These are phyloP conservation scores for Podaxis sp. DNA, from an alignment of 768 basidiomycete species.

Conservation along the genomic window DNA sequence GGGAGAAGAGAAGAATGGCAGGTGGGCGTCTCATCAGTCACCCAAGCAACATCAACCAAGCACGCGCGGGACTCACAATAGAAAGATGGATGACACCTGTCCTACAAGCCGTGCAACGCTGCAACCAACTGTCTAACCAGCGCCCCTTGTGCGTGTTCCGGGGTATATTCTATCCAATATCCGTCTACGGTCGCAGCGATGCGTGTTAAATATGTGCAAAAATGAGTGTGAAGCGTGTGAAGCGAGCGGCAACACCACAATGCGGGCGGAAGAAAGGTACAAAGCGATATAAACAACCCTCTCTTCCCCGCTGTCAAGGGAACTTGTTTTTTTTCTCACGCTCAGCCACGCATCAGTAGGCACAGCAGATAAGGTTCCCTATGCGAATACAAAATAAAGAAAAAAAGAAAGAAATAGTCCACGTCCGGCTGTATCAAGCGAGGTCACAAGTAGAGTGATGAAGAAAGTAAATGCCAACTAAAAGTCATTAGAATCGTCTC, in stretches of 20 bases:
- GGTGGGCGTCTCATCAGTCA: slow-evolving; percentile 4
- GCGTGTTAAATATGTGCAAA: background rate
- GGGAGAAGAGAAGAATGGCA: slow-evolving; percentile 11
- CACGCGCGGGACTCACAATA: slow-evolving; percentile 2
- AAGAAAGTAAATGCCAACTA: background rate
- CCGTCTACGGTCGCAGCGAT: background rate
- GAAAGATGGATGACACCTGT: slow-evolving; percentile 11
- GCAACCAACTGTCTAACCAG: background rate
- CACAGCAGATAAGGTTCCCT: background rate
- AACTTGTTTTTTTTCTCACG: background rate
- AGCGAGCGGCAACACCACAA: background rate
- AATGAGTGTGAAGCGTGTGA: background rate
- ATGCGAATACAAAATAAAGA: background rate
- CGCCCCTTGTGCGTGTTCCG: slow-evolving; percentile 1
- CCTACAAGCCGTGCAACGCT: background rate
- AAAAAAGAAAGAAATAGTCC: slow-evolving; percentile 17
- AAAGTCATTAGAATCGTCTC: slow-evolving; percentile 10
- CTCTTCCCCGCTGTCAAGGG: slow-evolving; percentile 10
- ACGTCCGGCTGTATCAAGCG: background rate
- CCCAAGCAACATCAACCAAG: slow-evolving; percentile 7
- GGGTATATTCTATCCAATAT: background rate
- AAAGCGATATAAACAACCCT: slow-evolving; percentile 1
- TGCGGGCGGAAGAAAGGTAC: background rate
- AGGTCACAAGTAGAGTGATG: background rate
- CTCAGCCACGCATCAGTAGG: background rate